Evolutionary conservation across 129 eudicot species (phyloP), one percentile per base, ranked within the genome.

Genomic region (Kitagawia praeruptora): DNA sequence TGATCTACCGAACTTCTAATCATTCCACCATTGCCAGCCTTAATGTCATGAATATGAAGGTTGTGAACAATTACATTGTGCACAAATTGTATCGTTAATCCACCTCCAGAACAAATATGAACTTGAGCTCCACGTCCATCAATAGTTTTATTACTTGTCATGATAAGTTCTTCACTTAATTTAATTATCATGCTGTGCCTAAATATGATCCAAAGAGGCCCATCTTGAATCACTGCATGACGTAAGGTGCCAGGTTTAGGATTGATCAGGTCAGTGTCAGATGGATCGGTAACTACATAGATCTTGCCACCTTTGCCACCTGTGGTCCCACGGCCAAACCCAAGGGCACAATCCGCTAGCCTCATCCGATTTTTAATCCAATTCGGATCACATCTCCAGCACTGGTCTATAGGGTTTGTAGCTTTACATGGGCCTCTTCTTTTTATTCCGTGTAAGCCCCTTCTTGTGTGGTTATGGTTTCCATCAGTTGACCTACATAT

Each of bases 201-300:
- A 42, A 90, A 90, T 37, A 80, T 81, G 78, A 90, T 87, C 95
- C 95, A 90, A 3, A 90, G 89, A 14, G 95, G 95, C 81, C 37
- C 88, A 0, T 48, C 18, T 13, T 84, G 90, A 79, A 88, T 87
- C 2, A 88, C 87, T 0, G 88, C 95, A 37, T 88, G 86, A 12
- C 95, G 83, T 21, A 90, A 80, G 16, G 94, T 90, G 6, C 94
- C 94, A 0, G 81, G 81, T 47, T 85, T 90, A 34, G 95, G 91
- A 83, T 87, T 84, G 4, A 90, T 78, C 72, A 87, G n/a, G 81
- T 90, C 91, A 16, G 75, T 45, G 72, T 90, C 95, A 0, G 91
- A 82, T 2, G 87, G 76, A 54, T 90, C 91, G 0, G 87, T 86
- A 21, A 90, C 95, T 3, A 79, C 74, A 79, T 90, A 90, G 1